Base-by-base conservation (phyloP, 129 eudicot genomes). In the Sambucus nigra region DNA sequence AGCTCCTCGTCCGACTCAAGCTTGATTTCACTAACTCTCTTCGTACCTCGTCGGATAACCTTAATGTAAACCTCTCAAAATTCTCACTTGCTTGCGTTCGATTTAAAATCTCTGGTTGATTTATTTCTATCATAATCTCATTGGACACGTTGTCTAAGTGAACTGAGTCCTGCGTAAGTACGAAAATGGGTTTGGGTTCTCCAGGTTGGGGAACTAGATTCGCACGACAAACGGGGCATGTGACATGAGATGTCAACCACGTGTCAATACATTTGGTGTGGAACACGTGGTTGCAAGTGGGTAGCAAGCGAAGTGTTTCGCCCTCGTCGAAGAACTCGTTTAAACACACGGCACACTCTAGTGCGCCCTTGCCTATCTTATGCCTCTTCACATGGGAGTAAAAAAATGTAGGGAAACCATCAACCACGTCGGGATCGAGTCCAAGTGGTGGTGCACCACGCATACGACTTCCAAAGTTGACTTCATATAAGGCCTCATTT, bases 211-310 rank as follows among this genome's bases (percentile, higher is more conserved):
- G 69, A 20, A 59, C 61, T 29, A 81, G 75, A 55, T 76, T 63
- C 39, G 81, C 78, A 0, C 89, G 80, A 47, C 89, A 81, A 25
- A 81, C 76, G 5, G 89, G 89, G 32, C 89, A 81, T 0, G 89
- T 81, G 25, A 76, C 81, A 55, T 76, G 78, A 25, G 62, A 60
- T 5, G 69, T 69, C 0, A 81, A 61, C 89, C 89, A 81, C 17
- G 75, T 66, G 15, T 67, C 84, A 6, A 81, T 76, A 57, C 89
- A 81, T 16, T 69, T 64, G 4, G 75, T 73, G 39, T 81, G 89
- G 38, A 76, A 81, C 35, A 76, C 84, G 31, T 81, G 89, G 64
- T 69, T 60, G 32, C 89, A 81, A 15, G 40, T 55, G 0, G 89
- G 89, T 10, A 81, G 55, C 48, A 81, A 35, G 0, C 84, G 64